Conservation (phyloP, 2,329 filamentous ascomycete genomes). For the Clarireedia paspali region DNA sequence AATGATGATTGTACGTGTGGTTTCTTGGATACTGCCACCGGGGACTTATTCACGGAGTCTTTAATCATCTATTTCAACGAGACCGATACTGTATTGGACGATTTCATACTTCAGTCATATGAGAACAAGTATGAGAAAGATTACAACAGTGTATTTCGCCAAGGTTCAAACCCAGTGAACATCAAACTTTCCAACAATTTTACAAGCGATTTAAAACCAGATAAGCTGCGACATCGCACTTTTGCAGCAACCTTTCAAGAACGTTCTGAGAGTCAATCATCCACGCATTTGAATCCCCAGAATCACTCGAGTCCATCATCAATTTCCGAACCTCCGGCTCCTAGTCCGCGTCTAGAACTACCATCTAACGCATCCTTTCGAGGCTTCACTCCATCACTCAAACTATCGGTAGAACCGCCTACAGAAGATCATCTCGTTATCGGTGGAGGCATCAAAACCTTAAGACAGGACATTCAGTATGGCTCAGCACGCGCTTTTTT, state of each 20-base stretch:
- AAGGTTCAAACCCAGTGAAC: slow-evolving; percentile 35
- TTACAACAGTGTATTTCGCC: slow-evolving; percentile 37
- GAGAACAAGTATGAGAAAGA: slow-evolving; percentile 38
- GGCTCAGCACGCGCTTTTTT: slow-evolving; percentile 38
- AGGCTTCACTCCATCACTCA: neutral
- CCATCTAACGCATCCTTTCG: neutral
- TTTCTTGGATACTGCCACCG: slow-evolving; percentile 34
- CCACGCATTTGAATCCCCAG: neutral
- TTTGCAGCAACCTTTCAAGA: neutral
- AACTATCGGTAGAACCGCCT: slow-evolving; percentile 9
- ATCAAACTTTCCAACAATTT: slow-evolving; percentile 28
- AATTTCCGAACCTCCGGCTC: neutral
- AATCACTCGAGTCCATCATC: neutral
- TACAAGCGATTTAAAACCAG: neutral
- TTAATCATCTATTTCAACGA: slow-evolving; percentile 45
- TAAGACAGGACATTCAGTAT: slow-evolving; percentile 39
- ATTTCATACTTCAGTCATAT: slow-evolving; percentile 35
- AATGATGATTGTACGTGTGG: slow-evolving; percentile 36
- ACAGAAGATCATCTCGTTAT: slow-evolving; percentile 29
- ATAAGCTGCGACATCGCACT: neutral
- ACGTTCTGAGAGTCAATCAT: too few relatives aligned
- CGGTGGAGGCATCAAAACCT: slow-evolving; percentile 35
- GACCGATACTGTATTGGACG: slow-evolving; percentile 29
- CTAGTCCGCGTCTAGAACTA: neutral
- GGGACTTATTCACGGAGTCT: slow-evolving; percentile 38